Evolutionary conservation across 331 rosid species (phyloP).

Genomic region (Malus hybrid): DNA sequence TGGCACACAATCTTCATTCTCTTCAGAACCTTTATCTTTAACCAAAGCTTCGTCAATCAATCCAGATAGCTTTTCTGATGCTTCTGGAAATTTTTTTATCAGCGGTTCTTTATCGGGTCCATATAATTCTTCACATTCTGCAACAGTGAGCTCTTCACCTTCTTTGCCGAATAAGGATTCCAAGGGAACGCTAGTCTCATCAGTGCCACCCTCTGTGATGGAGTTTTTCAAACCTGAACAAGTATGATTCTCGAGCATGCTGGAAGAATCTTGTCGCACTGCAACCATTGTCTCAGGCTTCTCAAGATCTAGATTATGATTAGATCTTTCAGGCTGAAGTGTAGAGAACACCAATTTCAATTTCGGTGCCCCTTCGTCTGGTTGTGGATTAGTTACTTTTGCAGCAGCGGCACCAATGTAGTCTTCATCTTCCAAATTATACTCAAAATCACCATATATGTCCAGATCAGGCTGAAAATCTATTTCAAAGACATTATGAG

Average conservation of each 20-base stretch:
- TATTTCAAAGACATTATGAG: constrained; percentile 61
- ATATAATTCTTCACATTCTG: constrained; percentile 79
- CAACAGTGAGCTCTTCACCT: constrained; percentile 54
- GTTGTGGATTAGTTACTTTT: constrained; percentile 37
- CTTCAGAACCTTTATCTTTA: constrained; percentile 17
- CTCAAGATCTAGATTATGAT: constrained; percentile 22
- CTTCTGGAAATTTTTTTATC: constrained; percentile 29
- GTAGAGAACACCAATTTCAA: constrained; percentile 82
- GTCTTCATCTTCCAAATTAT: constrained; percentile 85
- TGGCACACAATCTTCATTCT: constrained; percentile 17
- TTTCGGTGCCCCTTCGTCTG: constrained; percentile 55
- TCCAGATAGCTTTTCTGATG: constrained; percentile 21
- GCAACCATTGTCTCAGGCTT: constrained; percentile 31
- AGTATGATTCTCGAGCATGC: constrained; percentile 16
- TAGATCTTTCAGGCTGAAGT: constrained; percentile 34
- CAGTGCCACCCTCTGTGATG: constrained; percentile 27
- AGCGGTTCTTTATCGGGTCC: constrained; percentile 78
- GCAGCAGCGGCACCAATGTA: constrained; percentile 57
- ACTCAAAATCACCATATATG: constrained; percentile 94
- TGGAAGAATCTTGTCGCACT: constrained; percentile 34
- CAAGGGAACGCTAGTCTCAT: constrained; percentile 39
- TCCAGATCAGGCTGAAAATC: constrained; percentile 73
- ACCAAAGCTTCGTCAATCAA: constrained; percentile 15
- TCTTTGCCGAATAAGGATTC: constrained; percentile 36
- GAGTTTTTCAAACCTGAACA: constrained; percentile 18